phyloP scores from a whole-genome alignment of 1,284 basidiomycete genomes.

The Vanrija pseudolonga region DNA sequence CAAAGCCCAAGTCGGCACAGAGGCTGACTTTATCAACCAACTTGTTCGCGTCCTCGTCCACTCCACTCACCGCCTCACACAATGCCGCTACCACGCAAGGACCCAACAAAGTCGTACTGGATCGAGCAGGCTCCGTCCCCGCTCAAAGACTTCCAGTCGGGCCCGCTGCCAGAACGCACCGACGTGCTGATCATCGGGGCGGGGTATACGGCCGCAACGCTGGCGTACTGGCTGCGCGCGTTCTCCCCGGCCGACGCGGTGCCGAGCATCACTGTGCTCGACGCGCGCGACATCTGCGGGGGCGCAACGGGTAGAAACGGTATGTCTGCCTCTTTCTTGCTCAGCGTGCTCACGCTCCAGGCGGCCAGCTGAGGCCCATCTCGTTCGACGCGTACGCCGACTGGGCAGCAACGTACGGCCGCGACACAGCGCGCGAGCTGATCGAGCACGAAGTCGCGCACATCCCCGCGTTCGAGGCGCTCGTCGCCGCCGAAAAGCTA shows the following conservation, averaged over 20 bases:
- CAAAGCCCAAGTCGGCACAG: too few relatives aligned
- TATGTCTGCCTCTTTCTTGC: background rate
- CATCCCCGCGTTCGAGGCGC: conserved; percentile 12
- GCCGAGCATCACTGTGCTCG: conserved; percentile 15
- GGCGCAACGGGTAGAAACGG: conserved; percentile 21
- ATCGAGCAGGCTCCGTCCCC: conserved; percentile 14
- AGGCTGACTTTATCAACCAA: too few relatives aligned
- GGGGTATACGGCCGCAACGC: conserved; percentile 1
- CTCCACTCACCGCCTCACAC: background rate
- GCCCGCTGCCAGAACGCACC: background rate
- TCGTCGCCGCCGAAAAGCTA: background rate
- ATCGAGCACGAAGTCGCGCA: conserved; percentile 23
- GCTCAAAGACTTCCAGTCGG: background rate
- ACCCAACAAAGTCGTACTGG: conserved; percentile 18
- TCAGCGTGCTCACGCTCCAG: background rate
- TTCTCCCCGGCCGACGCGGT: conserved; percentile 6
- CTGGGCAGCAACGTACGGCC: conserved; percentile 15
- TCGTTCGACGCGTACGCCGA: conserved; percentile 20
- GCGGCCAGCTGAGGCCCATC: conserved; percentile 26
- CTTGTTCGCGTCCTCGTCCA: too few relatives aligned
- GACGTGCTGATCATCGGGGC: background rate
- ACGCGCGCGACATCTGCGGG: conserved; percentile 19
- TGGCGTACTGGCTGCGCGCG: conserved; percentile 10
- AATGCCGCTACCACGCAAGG: conserved; percentile 14
- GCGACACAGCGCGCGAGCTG: conserved; percentile 14